phyloP scores from a whole-genome alignment of 148 eudicot genomes.

The Rhododendron kiyosumense region DNA sequence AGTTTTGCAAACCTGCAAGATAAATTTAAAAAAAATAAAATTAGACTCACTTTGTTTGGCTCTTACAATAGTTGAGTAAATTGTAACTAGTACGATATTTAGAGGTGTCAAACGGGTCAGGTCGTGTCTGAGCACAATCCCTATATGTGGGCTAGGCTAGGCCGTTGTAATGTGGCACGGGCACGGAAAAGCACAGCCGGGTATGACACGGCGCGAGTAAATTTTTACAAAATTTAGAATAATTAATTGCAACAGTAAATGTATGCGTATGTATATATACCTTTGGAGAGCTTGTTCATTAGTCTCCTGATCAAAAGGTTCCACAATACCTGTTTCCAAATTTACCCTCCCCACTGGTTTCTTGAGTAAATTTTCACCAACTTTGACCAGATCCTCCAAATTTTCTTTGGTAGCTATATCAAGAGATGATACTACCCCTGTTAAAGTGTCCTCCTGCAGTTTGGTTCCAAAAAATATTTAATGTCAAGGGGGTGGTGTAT shows the following conservation, averaged over 20 bases:
- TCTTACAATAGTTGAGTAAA: too few species aligned
- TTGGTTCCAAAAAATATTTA: not conserved
- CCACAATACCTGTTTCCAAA: not conserved
- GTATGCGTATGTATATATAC: not conserved
- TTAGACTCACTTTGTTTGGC: too few species aligned
- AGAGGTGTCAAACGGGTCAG: too few species aligned
- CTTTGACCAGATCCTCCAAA: constrained; percentile 10
- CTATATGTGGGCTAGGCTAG: too few species aligned
- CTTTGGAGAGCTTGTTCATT: constrained; percentile 12
- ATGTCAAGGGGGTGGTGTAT: not conserved
- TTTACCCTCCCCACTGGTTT: constrained; percentile 1
- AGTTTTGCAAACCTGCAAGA: constrained; percentile 7
- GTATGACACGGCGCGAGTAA: too few species aligned
- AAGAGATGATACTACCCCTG: not conserved
- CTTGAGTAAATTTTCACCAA: constrained; percentile 4
- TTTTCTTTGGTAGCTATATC: constrained; percentile 13
- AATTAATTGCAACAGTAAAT: too few species aligned
- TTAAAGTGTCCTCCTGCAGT: constrained; percentile 6
- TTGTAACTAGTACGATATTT: too few species aligned
- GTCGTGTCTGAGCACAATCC: too few species aligned
- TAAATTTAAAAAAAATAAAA: not conserved
- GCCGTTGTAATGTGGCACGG: too few species aligned
- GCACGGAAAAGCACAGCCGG: too few species aligned
- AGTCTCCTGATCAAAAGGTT: not conserved
- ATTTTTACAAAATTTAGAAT: too few species aligned